phyloP scores from a whole-genome alignment of 768 basidiomycete genomes.

The Gyrodon lividus region DNA sequence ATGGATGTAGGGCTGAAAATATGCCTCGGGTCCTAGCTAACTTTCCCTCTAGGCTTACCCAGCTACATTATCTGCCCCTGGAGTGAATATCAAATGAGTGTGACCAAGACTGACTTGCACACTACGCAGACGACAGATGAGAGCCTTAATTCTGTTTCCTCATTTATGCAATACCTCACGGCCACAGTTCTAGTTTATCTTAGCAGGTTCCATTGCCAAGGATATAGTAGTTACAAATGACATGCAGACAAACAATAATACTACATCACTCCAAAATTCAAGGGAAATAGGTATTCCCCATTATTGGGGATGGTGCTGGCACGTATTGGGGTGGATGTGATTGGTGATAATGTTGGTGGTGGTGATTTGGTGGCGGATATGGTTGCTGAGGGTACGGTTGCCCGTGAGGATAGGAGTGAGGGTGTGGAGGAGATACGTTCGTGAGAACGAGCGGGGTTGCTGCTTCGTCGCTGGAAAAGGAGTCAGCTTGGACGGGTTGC shows the following conservation, averaged over 20 bases:
- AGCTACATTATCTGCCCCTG: too few relatives aligned
- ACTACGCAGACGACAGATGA: too few relatives aligned
- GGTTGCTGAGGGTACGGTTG: slow-evolving; percentile 9
- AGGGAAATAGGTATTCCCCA: slow-evolving; percentile 2
- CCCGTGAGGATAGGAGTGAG: slow-evolving; percentile 8
- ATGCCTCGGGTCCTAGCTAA: too few relatives aligned
- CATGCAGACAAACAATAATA: background rate
- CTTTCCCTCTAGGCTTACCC: too few relatives aligned
- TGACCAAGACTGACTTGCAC: too few relatives aligned
- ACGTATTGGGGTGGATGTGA: slow-evolving; percentile 14
- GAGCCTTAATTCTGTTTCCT: too few relatives aligned
- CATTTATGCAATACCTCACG: too few relatives aligned
- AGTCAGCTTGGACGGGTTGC: background rate
- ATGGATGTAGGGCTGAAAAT: too few relatives aligned
- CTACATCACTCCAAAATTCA: background rate
- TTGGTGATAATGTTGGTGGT: slow-evolving; percentile 2
- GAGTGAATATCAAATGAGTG: too few relatives aligned
- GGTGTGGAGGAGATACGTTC: slow-evolving; percentile 1
- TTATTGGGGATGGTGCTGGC: slow-evolving; percentile 14
- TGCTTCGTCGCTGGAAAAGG: slow-evolving; percentile 26
- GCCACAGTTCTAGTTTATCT: background rate
- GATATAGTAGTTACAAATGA: background rate
- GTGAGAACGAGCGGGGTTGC: slow-evolving; percentile 15
- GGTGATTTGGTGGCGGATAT: slow-evolving; percentile 8
- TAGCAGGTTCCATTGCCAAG: background rate